Base-by-base conservation (phyloP, 257 asterid genomes). In the Jacaranda mimosifolia region DNA sequence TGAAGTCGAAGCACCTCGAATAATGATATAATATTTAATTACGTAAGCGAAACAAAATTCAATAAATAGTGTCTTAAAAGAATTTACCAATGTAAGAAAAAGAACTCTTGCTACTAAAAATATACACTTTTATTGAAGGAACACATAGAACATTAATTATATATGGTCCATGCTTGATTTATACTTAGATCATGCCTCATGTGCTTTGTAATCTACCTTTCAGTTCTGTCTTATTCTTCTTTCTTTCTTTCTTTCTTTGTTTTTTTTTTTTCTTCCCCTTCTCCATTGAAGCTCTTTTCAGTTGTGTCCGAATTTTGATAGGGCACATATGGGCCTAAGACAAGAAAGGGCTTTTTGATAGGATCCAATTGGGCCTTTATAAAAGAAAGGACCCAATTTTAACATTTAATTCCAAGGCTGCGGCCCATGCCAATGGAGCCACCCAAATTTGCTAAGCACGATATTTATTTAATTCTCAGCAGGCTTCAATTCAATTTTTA, bases 101-200 rank as follows among this genome's bases (percentile, higher is more conserved):
- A 26, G 32, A 26, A 26, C 32, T 0, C 32, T 26, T 26, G 1
- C 2, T 26, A 26, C 32, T 2, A 42, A 40, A 66, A 12, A 1
- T 12, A 18, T 12, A 53, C 6, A 53, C 8, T 48, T 8, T 55
- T 26, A 26, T 26, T 69, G 53, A 62, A 75, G 32, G 72, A 80
- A 82, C 62, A 80, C 57, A 70, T 38, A 59, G 66, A 65, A 63
- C 84, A 79, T 80, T 75, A 65, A 83, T 26, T 67, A 73, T 68
- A n/a, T 1, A 76, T 77, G 85, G 87, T 74, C 87, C 85, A 80
- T 77, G 45, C 48, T 73, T 68, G 79, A 80, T 83, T 73, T 72
- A 63, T 72, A 66, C 71, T 11, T 45, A 74, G 63, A 66, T 79
- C 72, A 64, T 72, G 72, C 51, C 42, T 72, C 87, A 76, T 80